A percentile compares a stretch with the other conserved stretches of the same genome.
phyloP scores from a whole-genome alignment of 2,329 filamentous ascomycete species.

The Coleophoma eucalyptorum region DNA sequence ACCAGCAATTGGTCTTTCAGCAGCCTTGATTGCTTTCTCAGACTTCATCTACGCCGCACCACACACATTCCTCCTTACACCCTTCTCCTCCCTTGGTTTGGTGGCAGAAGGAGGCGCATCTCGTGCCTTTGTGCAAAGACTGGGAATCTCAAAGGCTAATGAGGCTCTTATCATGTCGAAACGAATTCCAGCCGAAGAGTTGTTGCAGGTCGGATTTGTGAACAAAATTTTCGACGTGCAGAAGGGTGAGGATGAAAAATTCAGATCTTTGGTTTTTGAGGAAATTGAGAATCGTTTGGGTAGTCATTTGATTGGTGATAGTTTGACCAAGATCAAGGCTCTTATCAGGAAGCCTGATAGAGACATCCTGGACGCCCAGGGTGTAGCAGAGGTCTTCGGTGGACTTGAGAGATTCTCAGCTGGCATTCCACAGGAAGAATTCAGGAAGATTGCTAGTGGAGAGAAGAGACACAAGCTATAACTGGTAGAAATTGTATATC shows the following conservation, averaged over 20 bases:
- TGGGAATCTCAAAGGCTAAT: conserved; percentile 80
- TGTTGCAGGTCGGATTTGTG: conserved; percentile 75
- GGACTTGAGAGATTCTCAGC: conserved; percentile 71
- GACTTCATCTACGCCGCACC: conserved; percentile 92
- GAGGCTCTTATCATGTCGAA: conserved; percentile 92
- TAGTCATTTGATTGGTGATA: conserved; percentile 73
- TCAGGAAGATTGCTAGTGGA: conserved; percentile 76
- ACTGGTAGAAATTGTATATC: conserved; percentile 1
- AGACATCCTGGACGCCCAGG: conserved; percentile 71
- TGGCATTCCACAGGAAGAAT: conserved; percentile 78
- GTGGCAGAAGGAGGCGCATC: conserved; percentile 86
- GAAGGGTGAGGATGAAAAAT: conserved; percentile 62
- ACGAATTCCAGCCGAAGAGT: conserved; percentile 67
- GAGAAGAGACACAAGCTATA: conserved; percentile 95
- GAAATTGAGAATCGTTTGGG: conserved; percentile 83
- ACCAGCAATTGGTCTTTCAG: conserved; percentile 82
- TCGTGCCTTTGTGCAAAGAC: conserved; percentile 70
- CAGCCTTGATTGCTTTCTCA: conserved; percentile 75
- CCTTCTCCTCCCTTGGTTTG: conserved; percentile 85
- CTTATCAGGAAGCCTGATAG: conserved; percentile 72
- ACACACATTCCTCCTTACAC: conserved; percentile 80
- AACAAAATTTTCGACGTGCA: conserved; percentile 73
- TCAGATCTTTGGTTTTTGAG: conserved; percentile 65
- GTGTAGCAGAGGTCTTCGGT: conserved; percentile 79
- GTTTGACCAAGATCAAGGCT: conserved; percentile 79